These are phyloP conservation scores for Dianthus caryophyllus DNA, from an alignment of 148 eudicot genomes.

Conservation along the genomic window DNA sequence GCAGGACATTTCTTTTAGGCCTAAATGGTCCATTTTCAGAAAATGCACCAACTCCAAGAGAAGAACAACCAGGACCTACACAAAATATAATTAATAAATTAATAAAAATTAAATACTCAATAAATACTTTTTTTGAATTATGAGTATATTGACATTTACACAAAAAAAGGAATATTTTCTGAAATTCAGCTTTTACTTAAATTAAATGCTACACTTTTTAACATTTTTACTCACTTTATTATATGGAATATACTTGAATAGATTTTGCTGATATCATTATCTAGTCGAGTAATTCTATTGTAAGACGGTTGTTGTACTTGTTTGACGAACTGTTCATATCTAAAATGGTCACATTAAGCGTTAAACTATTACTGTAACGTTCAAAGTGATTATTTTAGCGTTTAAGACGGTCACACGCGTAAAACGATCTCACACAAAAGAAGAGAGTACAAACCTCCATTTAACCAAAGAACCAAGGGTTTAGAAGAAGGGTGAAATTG, in stretches of 20 bases:
- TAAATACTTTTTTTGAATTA: neutral
- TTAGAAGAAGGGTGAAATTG: conserved; percentile 64
- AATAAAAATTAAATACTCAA: conserved; percentile 1
- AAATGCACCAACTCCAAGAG: conserved; percentile 98
- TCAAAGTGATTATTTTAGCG: no score
- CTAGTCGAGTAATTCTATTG: no score
- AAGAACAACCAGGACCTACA: conserved; percentile 98
- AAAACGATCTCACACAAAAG: no score
- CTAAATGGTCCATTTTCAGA: conserved; percentile 99
- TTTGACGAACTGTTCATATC: no score
- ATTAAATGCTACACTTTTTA: neutral
- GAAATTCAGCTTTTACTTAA: conserved; percentile 23
- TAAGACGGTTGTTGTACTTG: no score
- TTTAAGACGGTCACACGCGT: no score
- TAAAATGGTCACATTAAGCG: no score
- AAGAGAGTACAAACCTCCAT: conserved; percentile 60
- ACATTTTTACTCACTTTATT: no score
- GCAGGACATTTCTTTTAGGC: conserved; percentile 66
- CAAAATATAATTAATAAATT: neutral
- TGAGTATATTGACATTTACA: conserved; percentile 3
- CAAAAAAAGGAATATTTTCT: conserved; percentile 27
- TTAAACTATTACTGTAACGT: no score
- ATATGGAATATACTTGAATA: no score
- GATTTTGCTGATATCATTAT: no score
- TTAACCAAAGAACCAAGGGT: conserved; percentile 91